Percentiles rank a stretch among this genome's conserved stretches.
These are phyloP conservation scores for Cordyceps cateniannulata DNA, from an alignment of 2,329 filamentous ascomycete species.

Conservation along the genomic window DNA sequence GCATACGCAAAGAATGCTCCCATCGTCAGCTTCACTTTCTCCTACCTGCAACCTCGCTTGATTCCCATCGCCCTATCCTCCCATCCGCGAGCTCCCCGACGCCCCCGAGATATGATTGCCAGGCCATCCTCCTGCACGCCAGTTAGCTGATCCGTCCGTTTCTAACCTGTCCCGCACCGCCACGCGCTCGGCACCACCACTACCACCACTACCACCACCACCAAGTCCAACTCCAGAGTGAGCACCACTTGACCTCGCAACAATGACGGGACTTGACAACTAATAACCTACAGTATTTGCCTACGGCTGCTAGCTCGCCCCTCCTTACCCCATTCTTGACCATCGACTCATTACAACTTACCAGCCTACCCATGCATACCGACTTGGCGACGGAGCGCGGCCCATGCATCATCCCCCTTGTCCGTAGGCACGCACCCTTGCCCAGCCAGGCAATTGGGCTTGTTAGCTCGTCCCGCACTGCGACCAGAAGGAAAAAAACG, in stretches of 20 bases:
- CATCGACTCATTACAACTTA: slow-evolving; percentile 1
- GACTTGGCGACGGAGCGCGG: slow-evolving; percentile 3
- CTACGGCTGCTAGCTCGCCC: slow-evolving; percentile 5
- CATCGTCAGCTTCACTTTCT: slow-evolving; percentile 2
- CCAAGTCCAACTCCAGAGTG: background rate
- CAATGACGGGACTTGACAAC: slow-evolving; percentile 3
- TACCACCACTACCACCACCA: background rate
- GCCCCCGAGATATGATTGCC: background rate
- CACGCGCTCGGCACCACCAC: background rate
- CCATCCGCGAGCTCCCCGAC: background rate
- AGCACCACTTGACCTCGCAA: slow-evolving; percentile 6
- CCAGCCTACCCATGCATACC: slow-evolving; percentile 3
- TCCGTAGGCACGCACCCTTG: background rate
- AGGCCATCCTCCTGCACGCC: background rate
- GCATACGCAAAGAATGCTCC: background rate
- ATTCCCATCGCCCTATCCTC: background rate
- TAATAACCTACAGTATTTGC: background rate
- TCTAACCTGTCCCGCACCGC: background rate
- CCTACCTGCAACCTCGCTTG: background rate
- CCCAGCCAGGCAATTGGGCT: slow-evolving; percentile 2
- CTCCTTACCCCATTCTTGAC: slow-evolving; percentile 2
- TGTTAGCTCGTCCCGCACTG: slow-evolving; percentile 1
- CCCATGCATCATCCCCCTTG: slow-evolving; percentile 8
- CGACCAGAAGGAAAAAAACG: slow-evolving; percentile 3
- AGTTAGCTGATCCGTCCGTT: background rate